A percentile compares a stretch with the other conserved stretches of the same genome.
Conservation (phyloP, 495 filamentous ascomycete genomes). For the Hyaloscypha bicolor region DNA sequence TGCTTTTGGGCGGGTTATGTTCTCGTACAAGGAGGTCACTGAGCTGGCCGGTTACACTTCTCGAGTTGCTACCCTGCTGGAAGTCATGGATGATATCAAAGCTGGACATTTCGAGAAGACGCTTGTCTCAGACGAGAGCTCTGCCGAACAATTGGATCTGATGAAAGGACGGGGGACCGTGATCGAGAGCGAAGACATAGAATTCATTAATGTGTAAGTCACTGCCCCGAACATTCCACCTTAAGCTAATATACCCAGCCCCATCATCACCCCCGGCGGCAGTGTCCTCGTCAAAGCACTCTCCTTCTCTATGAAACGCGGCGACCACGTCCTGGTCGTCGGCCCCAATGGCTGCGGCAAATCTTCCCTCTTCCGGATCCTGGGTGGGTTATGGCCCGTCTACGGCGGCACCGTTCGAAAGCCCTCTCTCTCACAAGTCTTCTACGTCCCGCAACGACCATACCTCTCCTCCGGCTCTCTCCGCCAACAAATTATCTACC, state of each 20-base stretch:
- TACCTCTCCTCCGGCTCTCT: slow-evolving; percentile 88
- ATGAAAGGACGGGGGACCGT: slow-evolving; percentile 78
- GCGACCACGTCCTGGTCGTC: slow-evolving; percentile 91
- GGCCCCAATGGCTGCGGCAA: slow-evolving; percentile 98
- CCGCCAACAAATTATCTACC: slow-evolving; percentile 95
- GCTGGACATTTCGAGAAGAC: slow-evolving; percentile 93
- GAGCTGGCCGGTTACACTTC: slow-evolving; percentile 96
- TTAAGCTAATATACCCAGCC: slow-evolving; percentile 40
- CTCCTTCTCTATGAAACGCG: slow-evolving; percentile 81
- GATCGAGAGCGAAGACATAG: slow-evolving; percentile 77
- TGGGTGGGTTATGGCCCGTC: slow-evolving; percentile 98
- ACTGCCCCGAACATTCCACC: neutral
- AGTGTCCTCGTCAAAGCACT: slow-evolving; percentile 83
- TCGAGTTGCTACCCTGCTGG: slow-evolving; percentile 81
- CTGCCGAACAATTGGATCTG: slow-evolving; percentile 74
- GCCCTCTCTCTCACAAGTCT: slow-evolving; percentile 86
- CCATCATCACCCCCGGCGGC: slow-evolving; percentile 97
- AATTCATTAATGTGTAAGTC: slow-evolving; percentile 75
- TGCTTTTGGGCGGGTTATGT: slow-evolving; percentile 96
- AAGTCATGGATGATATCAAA: slow-evolving; percentile 93
- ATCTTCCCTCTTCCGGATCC: slow-evolving; percentile 90
- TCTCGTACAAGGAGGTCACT: slow-evolving; percentile 95
- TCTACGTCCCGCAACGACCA: slow-evolving; percentile 96
- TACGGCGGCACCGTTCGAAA: slow-evolving; percentile 93
- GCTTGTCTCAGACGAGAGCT: slow-evolving; percentile 83